These are phyloP conservation scores for Apiospora saccharicola DNA, from an alignment of 2,329 filamentous ascomycete genomes.

Conservation along the genomic window DNA sequence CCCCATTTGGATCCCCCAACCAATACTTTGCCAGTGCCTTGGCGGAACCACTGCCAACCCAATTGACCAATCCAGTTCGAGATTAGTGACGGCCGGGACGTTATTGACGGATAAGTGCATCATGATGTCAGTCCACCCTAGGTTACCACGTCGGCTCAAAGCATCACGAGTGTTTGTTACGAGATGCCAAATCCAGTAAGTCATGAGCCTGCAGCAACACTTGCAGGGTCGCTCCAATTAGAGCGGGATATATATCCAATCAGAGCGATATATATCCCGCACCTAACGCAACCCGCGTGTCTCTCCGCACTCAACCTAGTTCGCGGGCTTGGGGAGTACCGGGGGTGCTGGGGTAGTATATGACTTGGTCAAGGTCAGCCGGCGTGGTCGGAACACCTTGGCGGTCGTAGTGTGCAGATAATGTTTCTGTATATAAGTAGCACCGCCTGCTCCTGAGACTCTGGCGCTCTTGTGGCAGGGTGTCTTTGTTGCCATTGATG, in stretches of 20 bases:
- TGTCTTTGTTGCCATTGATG: background rate
- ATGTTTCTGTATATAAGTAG: background rate
- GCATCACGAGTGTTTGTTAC: background rate
- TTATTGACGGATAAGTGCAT: background rate
- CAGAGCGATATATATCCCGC: slow-evolving; percentile 17
- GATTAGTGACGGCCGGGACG: background rate
- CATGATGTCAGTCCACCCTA: slow-evolving; percentile 3
- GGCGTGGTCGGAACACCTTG: background rate
- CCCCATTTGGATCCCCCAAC: slow-evolving; percentile 11
- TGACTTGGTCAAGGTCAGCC: background rate
- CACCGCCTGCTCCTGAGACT: background rate
- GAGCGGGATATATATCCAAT: slow-evolving; percentile 8
- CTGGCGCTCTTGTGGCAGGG: background rate
- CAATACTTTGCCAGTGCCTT: background rate
- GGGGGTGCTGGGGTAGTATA: background rate
- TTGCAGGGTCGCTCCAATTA: background rate
- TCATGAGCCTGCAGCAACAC: background rate
- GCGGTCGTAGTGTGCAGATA: background rate
- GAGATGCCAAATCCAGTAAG: slow-evolving; percentile 2
- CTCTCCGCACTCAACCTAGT: slow-evolving; percentile 7
- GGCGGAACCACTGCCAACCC: background rate
- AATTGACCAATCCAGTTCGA: slow-evolving; percentile 3
- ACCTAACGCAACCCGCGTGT: background rate
- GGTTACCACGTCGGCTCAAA: background rate
- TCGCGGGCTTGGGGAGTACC: background rate